Conservation (phyloP, 1,284 basidiomycete genomes). For the Ustilago hordei region DNA sequence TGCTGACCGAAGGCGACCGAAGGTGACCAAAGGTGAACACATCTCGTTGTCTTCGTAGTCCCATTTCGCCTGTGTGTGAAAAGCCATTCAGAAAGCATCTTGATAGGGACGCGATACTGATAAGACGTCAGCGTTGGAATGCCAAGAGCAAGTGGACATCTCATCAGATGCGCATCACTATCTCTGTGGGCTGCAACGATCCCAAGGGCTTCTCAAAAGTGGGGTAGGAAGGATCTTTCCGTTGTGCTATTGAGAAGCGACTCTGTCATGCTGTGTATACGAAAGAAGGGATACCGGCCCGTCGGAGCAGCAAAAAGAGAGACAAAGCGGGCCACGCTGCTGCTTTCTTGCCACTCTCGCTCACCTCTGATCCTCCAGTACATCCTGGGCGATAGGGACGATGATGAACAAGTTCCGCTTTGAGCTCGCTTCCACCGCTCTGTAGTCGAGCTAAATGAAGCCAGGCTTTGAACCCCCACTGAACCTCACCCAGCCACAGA, state of each 20-base stretch:
- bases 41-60: no score
- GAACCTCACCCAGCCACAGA: neutral
- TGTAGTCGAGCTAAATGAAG: neutral
- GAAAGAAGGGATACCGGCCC: no score
- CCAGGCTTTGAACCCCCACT: neutral
- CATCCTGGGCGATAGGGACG: neutral
- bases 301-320: no score
- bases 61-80: neutral
- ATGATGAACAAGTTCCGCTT: neutral
- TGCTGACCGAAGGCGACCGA: no score
- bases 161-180: neutral
- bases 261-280: no score
- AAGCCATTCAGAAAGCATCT: neutral
- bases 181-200: neutral
- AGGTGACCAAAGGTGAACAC: no score
- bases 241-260: no score
- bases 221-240: neutral
- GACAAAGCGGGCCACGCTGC: no score
- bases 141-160: constrained; percentile 5
- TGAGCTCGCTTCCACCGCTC: neutral
- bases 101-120: constrained; percentile 2
- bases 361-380: neutral
- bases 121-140: constrained; percentile 17
- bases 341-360: neutral
- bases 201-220: neutral